These are phyloP conservation scores for Alternaria postmessia DNA, from an alignment of 2,329 filamentous ascomycete genomes.

Conservation along the genomic window DNA sequence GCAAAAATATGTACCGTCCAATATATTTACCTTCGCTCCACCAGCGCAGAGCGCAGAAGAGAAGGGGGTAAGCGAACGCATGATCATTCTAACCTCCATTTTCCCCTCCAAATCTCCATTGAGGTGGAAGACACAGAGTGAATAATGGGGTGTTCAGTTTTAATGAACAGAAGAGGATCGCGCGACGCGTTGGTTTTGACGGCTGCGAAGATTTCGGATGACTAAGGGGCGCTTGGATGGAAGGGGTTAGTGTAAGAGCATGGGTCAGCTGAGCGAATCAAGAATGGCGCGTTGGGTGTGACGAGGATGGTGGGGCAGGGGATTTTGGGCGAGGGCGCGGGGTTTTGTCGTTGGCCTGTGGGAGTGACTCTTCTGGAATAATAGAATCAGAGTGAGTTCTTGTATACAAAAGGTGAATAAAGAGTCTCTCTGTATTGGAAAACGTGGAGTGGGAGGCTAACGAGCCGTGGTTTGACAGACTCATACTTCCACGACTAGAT, in stretches of 20 bases:
- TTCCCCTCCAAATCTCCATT: conserved; percentile 72
- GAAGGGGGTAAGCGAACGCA: conserved; percentile 66
- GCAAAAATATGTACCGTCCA: conserved; percentile 52
- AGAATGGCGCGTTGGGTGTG: conserved; percentile 24
- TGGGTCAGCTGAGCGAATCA: conserved; percentile 22
- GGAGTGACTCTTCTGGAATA: conserved; percentile 22
- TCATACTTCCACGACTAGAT: conserved; percentile 15
- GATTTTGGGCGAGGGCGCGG: conserved; percentile 19
- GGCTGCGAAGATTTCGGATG: conserved; percentile 30
- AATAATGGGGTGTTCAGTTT: conserved; percentile 63
- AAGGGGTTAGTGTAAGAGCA: conserved; percentile 6
- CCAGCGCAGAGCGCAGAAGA: conserved; percentile 53
- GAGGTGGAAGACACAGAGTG: conserved; percentile 69
- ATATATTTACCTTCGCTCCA: conserved; percentile 59
- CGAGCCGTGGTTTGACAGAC: conserved; percentile 16
- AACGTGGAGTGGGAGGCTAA: conserved; percentile 12
- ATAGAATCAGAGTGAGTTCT: neutral
- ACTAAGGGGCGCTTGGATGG: conserved; percentile 33
- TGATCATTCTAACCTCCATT: conserved; percentile 66
- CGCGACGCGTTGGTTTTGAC: conserved; percentile 18
- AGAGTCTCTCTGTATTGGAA: neutral
- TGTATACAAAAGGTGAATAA: conserved; percentile 9
- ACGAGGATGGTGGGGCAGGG: conserved; percentile 28
- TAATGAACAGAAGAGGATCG: conserved; percentile 44
- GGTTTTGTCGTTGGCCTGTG: conserved; percentile 18